Evolutionary conservation across 164 flowering plant species (phyloP).

Genomic region (Magnolia kwangsiensis): DNA sequence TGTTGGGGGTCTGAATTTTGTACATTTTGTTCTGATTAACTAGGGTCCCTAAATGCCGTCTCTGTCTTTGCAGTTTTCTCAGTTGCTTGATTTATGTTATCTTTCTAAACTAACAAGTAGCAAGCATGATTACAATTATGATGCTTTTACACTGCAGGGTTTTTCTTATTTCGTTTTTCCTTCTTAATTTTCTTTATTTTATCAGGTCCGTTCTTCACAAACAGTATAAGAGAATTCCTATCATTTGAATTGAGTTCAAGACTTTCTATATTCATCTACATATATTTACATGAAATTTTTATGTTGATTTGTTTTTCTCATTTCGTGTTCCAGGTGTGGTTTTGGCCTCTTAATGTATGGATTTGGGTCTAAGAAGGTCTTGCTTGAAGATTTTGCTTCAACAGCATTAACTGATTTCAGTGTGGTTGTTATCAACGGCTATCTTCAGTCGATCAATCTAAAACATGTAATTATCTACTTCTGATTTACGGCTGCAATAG

Average conservation of each 20-base stretch:
- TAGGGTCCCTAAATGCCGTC: neutral
- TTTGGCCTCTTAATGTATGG: slow-evolving; percentile 92
- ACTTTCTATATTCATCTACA: neutral
- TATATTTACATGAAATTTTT: neutral
- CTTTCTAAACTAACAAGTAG: neutral
- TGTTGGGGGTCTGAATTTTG: neutral
- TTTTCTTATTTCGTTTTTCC: neutral
- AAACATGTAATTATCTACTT: slow-evolving; percentile 53
- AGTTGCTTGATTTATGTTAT: neutral
- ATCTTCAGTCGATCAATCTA: slow-evolving; percentile 76
- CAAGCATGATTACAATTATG: neutral
- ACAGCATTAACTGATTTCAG: slow-evolving; percentile 59
- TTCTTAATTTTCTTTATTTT: neutral
- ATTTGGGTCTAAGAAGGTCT: slow-evolving; percentile 86
- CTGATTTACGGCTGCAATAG: neutral
- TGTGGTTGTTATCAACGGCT: slow-evolving; percentile 89
- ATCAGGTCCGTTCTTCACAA: neutral
- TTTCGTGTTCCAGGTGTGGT: slow-evolving; percentile 55
- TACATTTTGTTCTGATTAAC: neutral
- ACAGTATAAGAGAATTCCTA: neutral
- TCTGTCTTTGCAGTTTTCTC: neutral
- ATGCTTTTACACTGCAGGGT: neutral
- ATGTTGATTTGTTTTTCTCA: neutral
- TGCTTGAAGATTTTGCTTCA: slow-evolving; percentile 95
- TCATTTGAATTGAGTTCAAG: neutral